Base-by-base conservation (phyloP, 495 filamentous ascomycete genomes). In the Endocarpon pusillum region DNA sequence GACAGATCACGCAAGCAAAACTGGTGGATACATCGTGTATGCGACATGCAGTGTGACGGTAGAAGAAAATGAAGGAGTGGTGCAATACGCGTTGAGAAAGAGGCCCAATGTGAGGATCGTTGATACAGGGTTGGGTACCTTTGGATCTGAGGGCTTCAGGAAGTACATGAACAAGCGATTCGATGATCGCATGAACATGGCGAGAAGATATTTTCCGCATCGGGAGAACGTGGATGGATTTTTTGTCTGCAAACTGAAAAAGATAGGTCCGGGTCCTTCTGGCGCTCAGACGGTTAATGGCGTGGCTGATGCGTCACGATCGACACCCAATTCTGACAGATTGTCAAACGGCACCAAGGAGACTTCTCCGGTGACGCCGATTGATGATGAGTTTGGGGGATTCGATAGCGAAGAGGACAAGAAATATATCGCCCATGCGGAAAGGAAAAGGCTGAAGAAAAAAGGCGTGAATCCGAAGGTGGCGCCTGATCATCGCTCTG, bases 211-310 rank as follows among this genome's bases (percentile, higher is more conserved):
- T 57, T 96, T 94, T 56, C 87, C 87, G 0, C 87, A 96, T 44
- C 66, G 81, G 27, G 86, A 87, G 62, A 97, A 97, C 60, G 81
- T 97, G 18, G 89, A 97, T 43, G 89, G 89, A 35, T 97, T 97
- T 74, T 97, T 91, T 52, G 89, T 96, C 37, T 78, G 81, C 47
- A 97, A 96, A 57, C 75, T 97, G 50, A 87, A 91, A 60, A 97
- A 97, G 70, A 70, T 68, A 19, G 89, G 71, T 9, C 79, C 78
- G 0, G 80, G 75, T 9, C 72, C 78, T 0, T 55, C 58, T 20
- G 66, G 66, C 23, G 62, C 63, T 9, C 63, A 69, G 38, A 47
- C 58, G 14, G 56, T 43, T 12, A 52, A 47, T 12, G 54, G 39
- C 15, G 44, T 25, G 9, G 38, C 24, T 19, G 36, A 44, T 15